These are phyloP conservation scores for Cytospora schulzeri DNA, from an alignment of 2,329 filamentous ascomycete genomes.

Conservation along the genomic window DNA sequence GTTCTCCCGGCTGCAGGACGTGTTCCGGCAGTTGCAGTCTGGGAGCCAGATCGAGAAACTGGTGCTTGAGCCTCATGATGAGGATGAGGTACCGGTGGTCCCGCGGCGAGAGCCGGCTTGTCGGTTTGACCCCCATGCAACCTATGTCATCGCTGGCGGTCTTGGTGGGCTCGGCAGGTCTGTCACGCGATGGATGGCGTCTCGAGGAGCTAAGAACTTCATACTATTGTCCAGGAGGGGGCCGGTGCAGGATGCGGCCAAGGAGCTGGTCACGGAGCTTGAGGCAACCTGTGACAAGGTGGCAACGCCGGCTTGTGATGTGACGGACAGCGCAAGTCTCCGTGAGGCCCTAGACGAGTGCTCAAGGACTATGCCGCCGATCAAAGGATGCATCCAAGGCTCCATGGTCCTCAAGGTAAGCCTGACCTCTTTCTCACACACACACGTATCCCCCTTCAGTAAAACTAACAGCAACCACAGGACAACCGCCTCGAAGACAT, in stretches of 20 bases:
- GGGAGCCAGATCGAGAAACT: slow-evolving; percentile 28
- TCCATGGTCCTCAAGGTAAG: slow-evolving; percentile 32
- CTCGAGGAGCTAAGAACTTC: slow-evolving; percentile 28
- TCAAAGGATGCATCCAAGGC: slow-evolving; percentile 28
- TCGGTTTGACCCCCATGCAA: slow-evolving; percentile 24
- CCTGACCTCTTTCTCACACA: background rate
- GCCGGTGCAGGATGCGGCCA: slow-evolving; percentile 6
- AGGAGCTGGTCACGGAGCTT: slow-evolving; percentile 21
- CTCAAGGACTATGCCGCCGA: slow-evolving; percentile 21
- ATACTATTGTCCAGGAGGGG: slow-evolving; percentile 29
- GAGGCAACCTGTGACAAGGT: slow-evolving; percentile 18
- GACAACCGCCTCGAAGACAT: slow-evolving; percentile 28
- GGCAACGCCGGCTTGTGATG: slow-evolving; percentile 28
- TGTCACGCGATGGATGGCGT: slow-evolving; percentile 28
- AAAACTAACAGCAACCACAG: slow-evolving; percentile 14
- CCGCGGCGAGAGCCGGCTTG: slow-evolving; percentile 23
- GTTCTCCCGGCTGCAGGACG: slow-evolving; percentile 24
- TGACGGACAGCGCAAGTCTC: slow-evolving; percentile 23
- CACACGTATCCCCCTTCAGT: background rate
- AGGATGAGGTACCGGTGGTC: slow-evolving; percentile 29
- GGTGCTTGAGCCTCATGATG: slow-evolving; percentile 27
- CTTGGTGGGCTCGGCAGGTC: slow-evolving; percentile 34
- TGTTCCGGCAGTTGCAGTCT: slow-evolving; percentile 32
- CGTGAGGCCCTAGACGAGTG: slow-evolving; percentile 14
- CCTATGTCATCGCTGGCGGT: slow-evolving; percentile 34